Base-by-base conservation (phyloP, 441 rosid species). In the Populus tomentosa region DNA sequence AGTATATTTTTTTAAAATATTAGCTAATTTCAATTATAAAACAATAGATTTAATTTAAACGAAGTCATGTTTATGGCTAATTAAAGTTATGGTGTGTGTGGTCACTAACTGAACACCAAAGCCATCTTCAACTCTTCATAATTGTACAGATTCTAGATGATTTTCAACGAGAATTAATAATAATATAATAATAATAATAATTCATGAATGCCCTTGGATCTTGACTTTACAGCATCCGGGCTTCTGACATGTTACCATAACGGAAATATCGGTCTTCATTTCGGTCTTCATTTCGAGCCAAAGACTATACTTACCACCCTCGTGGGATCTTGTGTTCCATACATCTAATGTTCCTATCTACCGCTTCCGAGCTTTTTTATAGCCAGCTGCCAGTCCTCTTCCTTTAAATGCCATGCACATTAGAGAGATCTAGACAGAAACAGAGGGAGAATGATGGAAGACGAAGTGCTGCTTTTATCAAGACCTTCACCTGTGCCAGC, bases 221-320 rank as follows among this genome's bases (percentile, higher is more conserved):
- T n/a, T 6, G 18, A 8, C 20, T 4, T 46, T 6, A 14, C 20
- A 46, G 56, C 56, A 46, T 46, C 6, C 5, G 5, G 56, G 56
- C 6, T 46, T 46, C 6, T 11, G 1, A 13, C 53, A 13, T 26
- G 26, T 26, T 32, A 18, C 23, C 40, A 10, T 7, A 70, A 42
- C 61, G 1, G 73, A 38, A 42, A 70, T 70, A n/a, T 1, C 10
- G 53, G 59, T 68, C 71, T 2, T 26, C 2, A 3, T 2, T 71
- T 3, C 2, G 20, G 6, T n/a, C n/a, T n/a, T n/a, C n/a, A n/a
- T n/a, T n/a, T n/a, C n/a, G n/a, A n/a, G 32, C 32, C 35, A 2
- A n/a, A 23, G 26, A 8, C 46, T 6, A 10, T 2, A 80, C 86
- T 80, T 78, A 78, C 83, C 78, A 69, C 71, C 73, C 86, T 72